Conservation (phyloP, 75 land plant genomes). For the Azolla pinnata region DNA sequence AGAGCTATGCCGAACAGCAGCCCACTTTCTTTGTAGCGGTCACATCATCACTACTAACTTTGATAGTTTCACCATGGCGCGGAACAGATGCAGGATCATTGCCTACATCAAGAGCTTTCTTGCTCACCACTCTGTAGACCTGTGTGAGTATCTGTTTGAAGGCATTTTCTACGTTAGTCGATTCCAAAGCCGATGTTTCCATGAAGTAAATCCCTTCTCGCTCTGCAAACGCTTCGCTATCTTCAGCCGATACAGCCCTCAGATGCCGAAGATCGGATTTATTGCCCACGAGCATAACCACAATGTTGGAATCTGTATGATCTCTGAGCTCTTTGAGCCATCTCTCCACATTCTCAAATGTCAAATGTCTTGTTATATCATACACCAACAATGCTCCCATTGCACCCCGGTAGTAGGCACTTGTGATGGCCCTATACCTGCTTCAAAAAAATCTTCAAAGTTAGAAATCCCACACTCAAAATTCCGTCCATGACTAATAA, state of each 20-base stretch:
- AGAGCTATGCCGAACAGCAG: conserved; percentile 49
- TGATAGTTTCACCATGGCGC: conserved; percentile 52
- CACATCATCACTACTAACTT: conserved; percentile 49
- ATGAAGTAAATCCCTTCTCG: conserved; percentile 49
- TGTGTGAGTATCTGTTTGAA: conserved; percentile 66
- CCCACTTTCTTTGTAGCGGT: conserved; percentile 59
- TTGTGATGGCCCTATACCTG: conserved; percentile 70
- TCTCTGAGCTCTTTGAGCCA: conserved; percentile 69
- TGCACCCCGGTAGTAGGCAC: conserved; percentile 80
- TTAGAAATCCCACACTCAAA: too few relatives aligned
- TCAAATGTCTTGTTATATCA: conserved; percentile 61
- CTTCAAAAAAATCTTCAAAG: too few relatives aligned
- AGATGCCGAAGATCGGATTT: conserved; percentile 24
- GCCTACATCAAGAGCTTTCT: conserved; percentile 56
- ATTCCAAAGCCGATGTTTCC: conserved; percentile 71
- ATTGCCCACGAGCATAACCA: conserved; percentile 54
- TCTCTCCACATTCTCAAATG: conserved; percentile 74
- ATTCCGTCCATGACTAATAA: too few relatives aligned
- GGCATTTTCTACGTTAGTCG: conserved; percentile 61
- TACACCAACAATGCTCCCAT: conserved; percentile 66
- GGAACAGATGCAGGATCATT: conserved; percentile 54
- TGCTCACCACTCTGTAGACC: conserved; percentile 53
- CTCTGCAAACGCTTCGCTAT: conserved; percentile 57
- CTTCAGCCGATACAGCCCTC: conserved; percentile 59
- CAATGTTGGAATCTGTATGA: conserved; percentile 66